These are phyloP conservation scores for Alliaria petiolata DNA, from an alignment of 345 rosid species.

Conservation along the genomic window DNA sequence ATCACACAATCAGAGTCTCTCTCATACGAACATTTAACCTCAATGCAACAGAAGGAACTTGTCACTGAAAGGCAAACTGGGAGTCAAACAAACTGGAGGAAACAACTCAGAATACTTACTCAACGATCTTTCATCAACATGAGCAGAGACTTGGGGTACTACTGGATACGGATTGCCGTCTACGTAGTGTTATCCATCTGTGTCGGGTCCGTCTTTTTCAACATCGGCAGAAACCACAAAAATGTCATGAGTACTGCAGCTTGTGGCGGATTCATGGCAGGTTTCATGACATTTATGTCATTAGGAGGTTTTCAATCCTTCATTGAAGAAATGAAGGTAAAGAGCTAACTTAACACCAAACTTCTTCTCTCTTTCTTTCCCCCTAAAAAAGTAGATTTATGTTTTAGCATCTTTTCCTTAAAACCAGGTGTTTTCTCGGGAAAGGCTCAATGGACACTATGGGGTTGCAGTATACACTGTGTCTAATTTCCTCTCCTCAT, in stretches of 20 bases:
- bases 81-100: slow-evolving; percentile 60
- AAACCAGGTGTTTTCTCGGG: slow-evolving; percentile 58
- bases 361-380: not conserved
- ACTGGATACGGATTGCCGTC: slow-evolving; percentile 74
- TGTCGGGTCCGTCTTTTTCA: slow-evolving; percentile 61
- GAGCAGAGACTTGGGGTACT: slow-evolving; percentile 77
- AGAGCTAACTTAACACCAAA: not conserved
- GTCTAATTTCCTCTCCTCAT: slow-evolving; percentile 68
- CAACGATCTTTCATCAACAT: slow-evolving; percentile 71
- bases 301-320: slow-evolving; percentile 89
- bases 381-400: not conserved
- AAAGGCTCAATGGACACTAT: slow-evolving; percentile 67
- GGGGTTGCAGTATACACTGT: slow-evolving; percentile 66
- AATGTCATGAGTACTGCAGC: slow-evolving; percentile 57
- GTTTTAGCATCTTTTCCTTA: not conserved
- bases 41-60: slow-evolving; percentile 38
- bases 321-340: slow-evolving; percentile 84
- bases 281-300: slow-evolving; percentile 83
- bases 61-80: slow-evolving; percentile 19
- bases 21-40: not conserved
- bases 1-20: slow-evolving; percentile 3
- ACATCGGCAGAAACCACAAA: slow-evolving; percentile 56
- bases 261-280: slow-evolving; percentile 70
- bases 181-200: slow-evolving; percentile 64
- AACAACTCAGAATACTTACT: slow-evolving; percentile 63